Evolutionary conservation across 108 stramenopile species (phyloP), one percentile per base, ranked within the genome.

Genomic region (Nitzschia inconspicua): DNA sequence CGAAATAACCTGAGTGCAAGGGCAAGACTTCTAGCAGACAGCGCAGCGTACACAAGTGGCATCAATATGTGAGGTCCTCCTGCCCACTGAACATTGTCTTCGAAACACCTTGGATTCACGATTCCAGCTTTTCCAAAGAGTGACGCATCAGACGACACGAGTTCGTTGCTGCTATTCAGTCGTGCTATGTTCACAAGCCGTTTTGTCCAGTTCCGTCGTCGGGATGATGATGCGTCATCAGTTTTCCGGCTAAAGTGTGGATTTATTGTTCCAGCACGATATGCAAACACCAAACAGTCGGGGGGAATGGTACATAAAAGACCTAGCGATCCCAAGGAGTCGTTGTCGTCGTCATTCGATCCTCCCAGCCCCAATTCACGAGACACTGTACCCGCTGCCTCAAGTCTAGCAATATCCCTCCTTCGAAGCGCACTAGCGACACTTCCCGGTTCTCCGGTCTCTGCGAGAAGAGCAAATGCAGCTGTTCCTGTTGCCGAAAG

Each of bases 31-130:
- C 73, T 63, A 11, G 82, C 44, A 2, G 87, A 83, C 37, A 70
- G 64, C 6, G 93, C 72, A 3, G 87, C 88, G 57, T 83, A 76
- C 2, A 91, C 68, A 7, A 94, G 56, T 2, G 93, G 93, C 66
- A 91, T 59, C 24, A 94, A 59, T 32, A 94, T 59, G 42, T 79
- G 68, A 37, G 89, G 85, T 3, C 89, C 89, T n/a, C 93, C 93
- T 43, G 86, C 77, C 84, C 88, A 85, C 44, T 85, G 86, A n/a
- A 90, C 69, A 63, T 85, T 89, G 63, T 91, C 93, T 14, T 83
- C 89, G 68, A 94, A 91, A 36, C 76, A 86, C 27, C 78, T 63
- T n/a, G 88, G 88, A 22, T 73, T 75, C 30, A 89, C 76, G 13
- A 86, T 61, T 35, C 85, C 77, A 3, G 72, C 75, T 42, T 85